phyloP scores from a whole-genome alignment of 768 basidiomycete species.

The Hygrophorus pudorinus region DNA sequence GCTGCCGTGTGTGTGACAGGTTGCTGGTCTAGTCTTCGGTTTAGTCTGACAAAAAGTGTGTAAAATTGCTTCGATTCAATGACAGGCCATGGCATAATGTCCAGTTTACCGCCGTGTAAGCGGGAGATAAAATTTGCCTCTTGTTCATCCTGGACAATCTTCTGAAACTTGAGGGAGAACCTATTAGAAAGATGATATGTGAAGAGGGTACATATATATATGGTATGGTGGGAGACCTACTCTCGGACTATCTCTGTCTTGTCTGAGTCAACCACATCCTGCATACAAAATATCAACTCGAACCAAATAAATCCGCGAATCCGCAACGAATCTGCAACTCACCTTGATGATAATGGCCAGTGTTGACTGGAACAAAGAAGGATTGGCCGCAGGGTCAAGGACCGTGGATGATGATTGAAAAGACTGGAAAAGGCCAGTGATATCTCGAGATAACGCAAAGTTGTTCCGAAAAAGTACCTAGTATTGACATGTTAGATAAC shows the following conservation, averaged over 20 bases:
- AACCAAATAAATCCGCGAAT: not conserved
- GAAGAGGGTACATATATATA: not conserved
- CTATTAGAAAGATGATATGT: slow-evolving; percentile 17
- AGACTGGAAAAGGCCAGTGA: slow-evolving; percentile 50
- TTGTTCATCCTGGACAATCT: slow-evolving; percentile 55
- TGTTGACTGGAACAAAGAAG: slow-evolving; percentile 46
- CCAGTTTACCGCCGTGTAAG: slow-evolving; percentile 43
- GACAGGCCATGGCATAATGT: slow-evolving; percentile 59
- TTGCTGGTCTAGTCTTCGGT: slow-evolving; percentile 38
- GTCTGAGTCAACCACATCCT: slow-evolving; percentile 60
- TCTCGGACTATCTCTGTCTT: slow-evolving; percentile 47
- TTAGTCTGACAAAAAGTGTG: slow-evolving; percentile 37
- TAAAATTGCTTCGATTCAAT: slow-evolving; percentile 57
- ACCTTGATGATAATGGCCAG: slow-evolving; percentile 59
- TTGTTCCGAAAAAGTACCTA: slow-evolving; percentile 60
- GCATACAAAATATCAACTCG: not conserved
- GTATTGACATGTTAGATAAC: not conserved
- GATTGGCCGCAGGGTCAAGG: slow-evolving; percentile 49
- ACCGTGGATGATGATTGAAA: slow-evolving; percentile 51
- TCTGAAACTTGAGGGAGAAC: slow-evolving; percentile 46
- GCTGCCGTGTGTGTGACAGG: slow-evolving; percentile 37
- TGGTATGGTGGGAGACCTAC: slow-evolving; percentile 21
- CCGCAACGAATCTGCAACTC: no score
- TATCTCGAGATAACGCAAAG: slow-evolving; percentile 50
- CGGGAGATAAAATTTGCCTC: slow-evolving; percentile 52